These are phyloP conservation scores for Pseudocercospora vitis DNA, from an alignment of 2,329 filamentous ascomycete genomes.

Conservation along the genomic window DNA sequence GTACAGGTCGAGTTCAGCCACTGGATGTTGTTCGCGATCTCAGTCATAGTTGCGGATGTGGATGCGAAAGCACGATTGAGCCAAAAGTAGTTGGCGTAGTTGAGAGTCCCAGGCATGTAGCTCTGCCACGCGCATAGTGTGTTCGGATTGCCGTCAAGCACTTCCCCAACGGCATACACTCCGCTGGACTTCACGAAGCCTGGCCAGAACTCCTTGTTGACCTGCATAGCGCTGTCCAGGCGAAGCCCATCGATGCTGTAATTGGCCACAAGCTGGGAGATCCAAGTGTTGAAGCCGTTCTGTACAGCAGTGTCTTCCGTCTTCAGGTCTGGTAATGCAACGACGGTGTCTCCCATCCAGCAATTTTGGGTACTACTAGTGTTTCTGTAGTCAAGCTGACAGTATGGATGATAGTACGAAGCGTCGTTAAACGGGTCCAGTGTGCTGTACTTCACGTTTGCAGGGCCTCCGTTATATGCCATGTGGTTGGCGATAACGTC, in stretches of 20 bases:
- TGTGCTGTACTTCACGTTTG: slow-evolving; percentile 34
- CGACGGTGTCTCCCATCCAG: slow-evolving; percentile 54
- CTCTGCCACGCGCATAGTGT: slow-evolving; percentile 44
- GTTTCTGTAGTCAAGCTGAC: slow-evolving; percentile 57
- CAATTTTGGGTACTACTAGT: slow-evolving; percentile 43
- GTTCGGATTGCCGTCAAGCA: slow-evolving; percentile 40
- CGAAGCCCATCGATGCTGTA: slow-evolving; percentile 57
- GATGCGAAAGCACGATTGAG: slow-evolving; percentile 39
- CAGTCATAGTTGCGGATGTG: slow-evolving; percentile 37
- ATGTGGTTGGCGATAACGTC: slow-evolving; percentile 61
- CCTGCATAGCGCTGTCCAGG: slow-evolving; percentile 39
- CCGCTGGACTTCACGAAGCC: slow-evolving; percentile 35
- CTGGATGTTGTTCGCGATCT: slow-evolving; percentile 37
- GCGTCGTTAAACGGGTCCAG: slow-evolving; percentile 43
- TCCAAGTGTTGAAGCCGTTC: slow-evolving; percentile 56
- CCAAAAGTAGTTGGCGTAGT: slow-evolving; percentile 46
- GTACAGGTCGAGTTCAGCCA: slow-evolving; percentile 35
- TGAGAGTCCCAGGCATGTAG: slow-evolving; percentile 45
- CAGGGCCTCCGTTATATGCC: slow-evolving; percentile 36
- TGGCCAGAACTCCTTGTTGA: slow-evolving; percentile 43
- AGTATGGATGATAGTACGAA: slow-evolving; percentile 50
- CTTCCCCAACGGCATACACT: slow-evolving; percentile 48
- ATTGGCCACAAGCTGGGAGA: slow-evolving; percentile 56
- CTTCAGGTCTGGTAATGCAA: slow-evolving; percentile 60
- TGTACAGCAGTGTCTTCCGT: slow-evolving; percentile 54